Conservation (phyloP, 345 rosid species). For the Garcia nutans region DNA sequence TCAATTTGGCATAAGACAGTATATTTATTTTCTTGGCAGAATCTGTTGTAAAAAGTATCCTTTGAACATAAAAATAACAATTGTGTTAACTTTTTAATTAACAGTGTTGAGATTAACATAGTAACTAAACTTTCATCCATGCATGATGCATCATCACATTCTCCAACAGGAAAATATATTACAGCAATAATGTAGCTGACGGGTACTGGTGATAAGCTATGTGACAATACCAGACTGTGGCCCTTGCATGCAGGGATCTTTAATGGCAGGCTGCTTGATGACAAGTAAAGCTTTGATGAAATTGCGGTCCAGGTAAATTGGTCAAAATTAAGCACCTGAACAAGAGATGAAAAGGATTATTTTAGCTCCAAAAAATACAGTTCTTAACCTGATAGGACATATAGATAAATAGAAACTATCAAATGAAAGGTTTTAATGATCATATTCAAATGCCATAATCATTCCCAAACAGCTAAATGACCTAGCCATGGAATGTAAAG, state of each 20-base stretch:
- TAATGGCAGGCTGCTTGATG: conserved; percentile 87
- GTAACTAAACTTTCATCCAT: background rate
- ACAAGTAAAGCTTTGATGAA: conserved; percentile 85
- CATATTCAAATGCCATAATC: no score
- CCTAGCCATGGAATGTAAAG: background rate
- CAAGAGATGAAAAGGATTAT: background rate
- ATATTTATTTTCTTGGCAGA: background rate
- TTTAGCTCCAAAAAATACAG: no score
- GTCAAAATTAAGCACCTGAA: conserved; percentile 80
- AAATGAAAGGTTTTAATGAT: no score
- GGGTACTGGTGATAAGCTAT: background rate
- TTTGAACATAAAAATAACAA: background rate
- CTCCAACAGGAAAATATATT: background rate
- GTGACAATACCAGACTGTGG: conserved; percentile 71
- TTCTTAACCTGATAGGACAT: no score
- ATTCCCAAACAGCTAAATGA: background rate
- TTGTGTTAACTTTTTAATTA: background rate
- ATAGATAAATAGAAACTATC: no score
- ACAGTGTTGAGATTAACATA: background rate
- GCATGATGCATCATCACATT: background rate
- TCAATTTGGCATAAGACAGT: background rate
- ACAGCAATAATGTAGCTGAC: background rate
- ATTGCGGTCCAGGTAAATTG: conserved; percentile 72
- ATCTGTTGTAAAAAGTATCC: background rate
- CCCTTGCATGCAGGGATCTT: conserved; percentile 98